phyloP scores from a whole-genome alignment of 2,329 filamentous ascomycete genomes.

The Aspergillus sp. region DNA sequence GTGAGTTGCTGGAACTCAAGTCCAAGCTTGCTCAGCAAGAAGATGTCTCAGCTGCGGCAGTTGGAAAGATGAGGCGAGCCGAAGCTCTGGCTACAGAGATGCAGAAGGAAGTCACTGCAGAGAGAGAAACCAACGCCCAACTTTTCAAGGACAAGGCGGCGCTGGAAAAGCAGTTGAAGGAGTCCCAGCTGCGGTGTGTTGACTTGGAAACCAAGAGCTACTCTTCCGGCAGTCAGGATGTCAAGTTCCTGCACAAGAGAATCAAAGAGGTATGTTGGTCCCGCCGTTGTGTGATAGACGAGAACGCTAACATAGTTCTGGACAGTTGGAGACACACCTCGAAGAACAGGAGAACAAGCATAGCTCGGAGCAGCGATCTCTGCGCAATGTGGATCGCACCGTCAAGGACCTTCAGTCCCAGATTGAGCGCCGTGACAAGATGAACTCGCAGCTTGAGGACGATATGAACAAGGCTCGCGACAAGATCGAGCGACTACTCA shows the following conservation, averaged over 20 bases:
- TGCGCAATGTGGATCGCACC: slow-evolving; percentile 88
- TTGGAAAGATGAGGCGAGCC: slow-evolving; percentile 95
- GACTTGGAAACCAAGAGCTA: slow-evolving; percentile 97
- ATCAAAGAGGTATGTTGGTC: slow-evolving; percentile 78
- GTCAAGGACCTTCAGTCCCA: slow-evolving; percentile 92
- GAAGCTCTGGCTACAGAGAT: slow-evolving; percentile 85
- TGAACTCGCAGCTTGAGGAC: slow-evolving; percentile 74
- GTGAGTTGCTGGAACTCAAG: slow-evolving; percentile 85
- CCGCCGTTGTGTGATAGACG: neutral
- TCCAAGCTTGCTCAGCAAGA: slow-evolving; percentile 87
- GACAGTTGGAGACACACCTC: slow-evolving; percentile 79
- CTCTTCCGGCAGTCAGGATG: slow-evolving; percentile 88
- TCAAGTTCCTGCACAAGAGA: slow-evolving; percentile 89
- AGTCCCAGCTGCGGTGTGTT: slow-evolving; percentile 83
- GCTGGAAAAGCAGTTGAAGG: slow-evolving; percentile 86
- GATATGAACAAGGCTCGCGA: slow-evolving; percentile 84
- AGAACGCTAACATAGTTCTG: slow-evolving; percentile 16
- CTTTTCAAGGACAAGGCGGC: slow-evolving; percentile 87
- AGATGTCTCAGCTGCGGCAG: slow-evolving; percentile 84
- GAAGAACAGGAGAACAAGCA: slow-evolving; percentile 79
- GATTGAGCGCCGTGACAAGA: slow-evolving; percentile 90
- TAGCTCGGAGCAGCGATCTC: slow-evolving; percentile 77
- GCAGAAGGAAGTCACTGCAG: slow-evolving; percentile 85
- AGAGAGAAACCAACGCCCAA: slow-evolving; percentile 77
- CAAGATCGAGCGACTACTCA: slow-evolving; percentile 84